Conservation (phyloP, 176 grass and related monocot genomes). For the Phyllostachys edulis region DNA sequence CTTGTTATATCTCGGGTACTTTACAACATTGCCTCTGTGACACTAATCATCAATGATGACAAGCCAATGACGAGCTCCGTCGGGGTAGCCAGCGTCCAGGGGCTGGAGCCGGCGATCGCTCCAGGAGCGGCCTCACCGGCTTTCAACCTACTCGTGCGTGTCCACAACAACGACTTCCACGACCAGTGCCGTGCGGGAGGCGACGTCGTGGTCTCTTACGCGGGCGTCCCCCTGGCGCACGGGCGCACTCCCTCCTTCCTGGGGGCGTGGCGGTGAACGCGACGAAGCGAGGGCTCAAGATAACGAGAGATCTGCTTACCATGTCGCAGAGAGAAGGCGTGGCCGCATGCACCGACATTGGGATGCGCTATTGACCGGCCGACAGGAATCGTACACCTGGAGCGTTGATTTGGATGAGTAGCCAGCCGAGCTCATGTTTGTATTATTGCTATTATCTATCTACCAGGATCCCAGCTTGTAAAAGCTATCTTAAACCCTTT, state of each 20-base stretch:
- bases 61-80: constrained; percentile 17
- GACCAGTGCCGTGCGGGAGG: not conserved
- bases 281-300: not conserved
- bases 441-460: too few species aligned
- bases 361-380: not conserved
- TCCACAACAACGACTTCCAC: constrained; percentile 21
- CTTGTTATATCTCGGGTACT: not conserved
- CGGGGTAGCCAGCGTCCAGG: constrained; percentile 15
- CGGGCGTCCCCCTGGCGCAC: constrained; percentile 28
- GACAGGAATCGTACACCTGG: not conserved
- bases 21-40: too few species aligned
- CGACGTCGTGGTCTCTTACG: constrained; percentile 19
- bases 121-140: not conserved
- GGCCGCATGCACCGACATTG: not conserved
- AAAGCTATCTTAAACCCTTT: too few species aligned
- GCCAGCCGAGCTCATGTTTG: too few species aligned
- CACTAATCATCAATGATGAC: not conserved
- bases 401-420: not conserved
- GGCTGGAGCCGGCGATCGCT: not conserved
- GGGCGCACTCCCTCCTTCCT: constrained; percentile 11
- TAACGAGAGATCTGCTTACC: constrained; percentile 6
- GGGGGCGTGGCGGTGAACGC: not conserved
- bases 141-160: constrained; percentile 15
- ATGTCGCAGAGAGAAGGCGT: constrained; percentile 7
- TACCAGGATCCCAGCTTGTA: too few species aligned